These are phyloP conservation scores for Ichthyophonus hoferi DNA, from an alignment of 208 protist species.

Conservation along the genomic window DNA sequence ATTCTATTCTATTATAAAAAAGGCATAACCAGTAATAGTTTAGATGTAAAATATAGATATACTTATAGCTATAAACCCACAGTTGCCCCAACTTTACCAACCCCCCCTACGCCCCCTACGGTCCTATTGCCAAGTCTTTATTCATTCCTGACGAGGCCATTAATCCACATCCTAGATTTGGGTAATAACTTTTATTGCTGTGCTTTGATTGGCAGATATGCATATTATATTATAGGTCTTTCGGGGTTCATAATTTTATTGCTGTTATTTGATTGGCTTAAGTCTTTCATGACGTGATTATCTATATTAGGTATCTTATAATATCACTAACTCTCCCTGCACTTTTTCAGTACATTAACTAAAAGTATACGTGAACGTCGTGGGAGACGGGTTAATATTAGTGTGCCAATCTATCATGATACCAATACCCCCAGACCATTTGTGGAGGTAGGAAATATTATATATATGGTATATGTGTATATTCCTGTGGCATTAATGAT, in stretches of 20 bases:
- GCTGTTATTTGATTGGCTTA: too few species aligned
- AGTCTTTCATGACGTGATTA: too few species aligned
- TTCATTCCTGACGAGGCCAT: slow-evolving; percentile 93
- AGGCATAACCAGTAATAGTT: slow-evolving; percentile 6
- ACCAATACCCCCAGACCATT: slow-evolving; percentile 66
- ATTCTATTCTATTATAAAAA: neutral
- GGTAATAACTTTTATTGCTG: too few species aligned
- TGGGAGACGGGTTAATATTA: slow-evolving; percentile 85
- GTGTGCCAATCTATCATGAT: slow-evolving; percentile 90
- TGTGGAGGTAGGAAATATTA: slow-evolving; percentile 8
- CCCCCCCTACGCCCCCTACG: slow-evolving; percentile 42
- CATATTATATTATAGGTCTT: slow-evolving; percentile 24
- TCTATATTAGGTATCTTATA: too few species aligned
- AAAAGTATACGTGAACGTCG: slow-evolving; percentile 86
- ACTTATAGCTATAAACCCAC: neutral
- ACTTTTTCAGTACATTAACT: slow-evolving; percentile 74
- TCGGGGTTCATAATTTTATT: neutral
- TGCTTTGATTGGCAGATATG: too few species aligned
- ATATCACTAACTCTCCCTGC: too few species aligned
- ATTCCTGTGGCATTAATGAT: too few species aligned
- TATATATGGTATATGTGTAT: too few species aligned
- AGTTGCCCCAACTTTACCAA: slow-evolving; percentile 50
- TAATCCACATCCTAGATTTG: slow-evolving; percentile 92
- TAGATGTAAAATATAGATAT: too few species aligned
- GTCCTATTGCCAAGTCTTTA: slow-evolving; percentile 71